Percentiles rank a stretch among this genome's conserved stretches.
Evolutionary conservation across 192 early-diverging fungal species (phyloP).

Genomic region (Coemansia sp.): DNA sequence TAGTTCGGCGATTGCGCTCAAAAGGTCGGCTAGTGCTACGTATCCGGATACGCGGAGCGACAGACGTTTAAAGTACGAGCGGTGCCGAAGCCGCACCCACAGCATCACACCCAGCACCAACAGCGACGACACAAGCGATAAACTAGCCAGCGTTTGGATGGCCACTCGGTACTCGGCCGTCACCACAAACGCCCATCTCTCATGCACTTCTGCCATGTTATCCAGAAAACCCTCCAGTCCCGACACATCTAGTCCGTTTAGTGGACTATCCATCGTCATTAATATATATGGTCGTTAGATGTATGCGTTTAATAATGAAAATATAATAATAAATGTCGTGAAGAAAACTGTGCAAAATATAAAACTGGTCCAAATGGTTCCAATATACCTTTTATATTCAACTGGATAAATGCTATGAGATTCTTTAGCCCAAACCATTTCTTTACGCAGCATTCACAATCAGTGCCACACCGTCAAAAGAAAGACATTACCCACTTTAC

Average conservation of each 20-base stretch:
- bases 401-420: too few relatives aligned
- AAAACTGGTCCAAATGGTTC: too few relatives aligned
- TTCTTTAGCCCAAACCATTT: too few relatives aligned
- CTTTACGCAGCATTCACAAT: too few relatives aligned
- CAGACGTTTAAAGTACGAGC: slow-evolving; percentile 30
- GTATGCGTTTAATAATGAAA: too few relatives aligned
- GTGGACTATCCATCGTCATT: too few relatives aligned
- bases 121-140: slow-evolving; percentile 31
- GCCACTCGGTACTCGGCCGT: slow-evolving; percentile 23
- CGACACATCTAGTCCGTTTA: too few relatives aligned
- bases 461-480: too few relatives aligned
- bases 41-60: slow-evolving; percentile 41
- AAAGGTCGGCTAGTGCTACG: slow-evolving; percentile 23
- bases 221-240: neutral
- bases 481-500: neutral
- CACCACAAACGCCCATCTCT: slow-evolving; percentile 32
- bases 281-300: too few relatives aligned
- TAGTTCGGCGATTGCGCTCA: slow-evolving; percentile 22
- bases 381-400: too few relatives aligned
- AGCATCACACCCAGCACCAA: slow-evolving; percentile 11
- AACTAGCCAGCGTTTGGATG: slow-evolving; percentile 23
- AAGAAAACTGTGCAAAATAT: too few relatives aligned
- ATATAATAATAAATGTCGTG: too few relatives aligned
- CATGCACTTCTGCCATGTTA: neutral
- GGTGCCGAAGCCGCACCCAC: slow-evolving; percentile 15